A percentile compares a stretch with the other conserved stretches of the same genome.
Evolutionary conservation across 345 rosid species (phyloP).

Genomic region (Salix exigua): DNA sequence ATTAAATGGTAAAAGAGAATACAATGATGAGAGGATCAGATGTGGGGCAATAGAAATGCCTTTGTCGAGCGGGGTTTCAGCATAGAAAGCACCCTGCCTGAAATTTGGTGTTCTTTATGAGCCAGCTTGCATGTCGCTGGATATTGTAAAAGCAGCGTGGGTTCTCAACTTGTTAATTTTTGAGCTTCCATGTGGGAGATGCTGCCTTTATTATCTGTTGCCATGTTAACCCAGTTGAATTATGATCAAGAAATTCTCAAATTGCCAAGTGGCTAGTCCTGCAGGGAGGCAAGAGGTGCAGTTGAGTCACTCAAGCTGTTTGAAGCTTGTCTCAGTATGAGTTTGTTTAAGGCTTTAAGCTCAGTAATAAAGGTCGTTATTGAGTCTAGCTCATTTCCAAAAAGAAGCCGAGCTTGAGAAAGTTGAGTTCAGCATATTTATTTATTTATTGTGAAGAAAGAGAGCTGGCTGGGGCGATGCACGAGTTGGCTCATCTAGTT

Average conservation of each 20-base stretch:
- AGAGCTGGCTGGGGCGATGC: too few species aligned
- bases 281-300: not conserved
- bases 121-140: not conserved
- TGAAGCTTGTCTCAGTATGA: not conserved
- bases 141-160: not conserved
- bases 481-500: not conserved
- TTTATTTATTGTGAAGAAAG: too few species aligned
- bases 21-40: slow-evolving; percentile 17
- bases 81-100: not conserved
- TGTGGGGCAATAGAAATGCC: slow-evolving; percentile 18
- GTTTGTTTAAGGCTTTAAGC: not conserved
- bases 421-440: too few species aligned
- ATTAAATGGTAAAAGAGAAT: too few species aligned
- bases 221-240: not conserved
- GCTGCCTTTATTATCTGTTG: not conserved
- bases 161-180: not conserved
- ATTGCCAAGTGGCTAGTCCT: not conserved
- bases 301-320: not conserved
- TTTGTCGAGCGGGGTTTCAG: not conserved
- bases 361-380: not conserved
- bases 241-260: not conserved
- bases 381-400: not conserved
- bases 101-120: not conserved
- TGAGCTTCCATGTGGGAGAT: not conserved
- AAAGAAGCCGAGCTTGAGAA: not conserved